Evolutionary conservation across 2,329 filamentous ascomycete genomes (phyloP).

Genomic region (Neurospora crassa): DNA sequence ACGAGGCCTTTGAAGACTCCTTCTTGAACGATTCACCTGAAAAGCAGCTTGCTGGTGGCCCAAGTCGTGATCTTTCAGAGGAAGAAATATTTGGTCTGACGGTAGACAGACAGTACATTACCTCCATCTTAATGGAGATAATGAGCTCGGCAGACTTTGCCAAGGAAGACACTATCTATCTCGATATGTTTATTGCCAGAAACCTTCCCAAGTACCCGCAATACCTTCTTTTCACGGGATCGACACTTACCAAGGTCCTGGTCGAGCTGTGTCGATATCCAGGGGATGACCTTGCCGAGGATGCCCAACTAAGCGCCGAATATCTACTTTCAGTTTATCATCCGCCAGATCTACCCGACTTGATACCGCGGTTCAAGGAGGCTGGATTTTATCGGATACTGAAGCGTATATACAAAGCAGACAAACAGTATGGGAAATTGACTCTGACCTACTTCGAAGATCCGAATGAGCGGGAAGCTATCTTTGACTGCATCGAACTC

Average conservation of each 20-base stretch:
- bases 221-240: slow-evolving; percentile 83
- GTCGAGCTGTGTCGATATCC: slow-evolving; percentile 79
- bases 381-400: slow-evolving; percentile 86
- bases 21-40: slow-evolving; percentile 79
- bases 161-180: slow-evolving; percentile 76
- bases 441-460: slow-evolving; percentile 81
- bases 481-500: slow-evolving; percentile 73
- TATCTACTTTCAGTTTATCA: slow-evolving; percentile 92
- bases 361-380: slow-evolving; percentile 69
- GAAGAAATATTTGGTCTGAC: slow-evolving; percentile 59
- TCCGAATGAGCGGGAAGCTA: slow-evolving; percentile 58
- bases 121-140: slow-evolving; percentile 82
- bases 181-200: slow-evolving; percentile 97
- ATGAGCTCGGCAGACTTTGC: slow-evolving; percentile 74
- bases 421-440: slow-evolving; percentile 71
- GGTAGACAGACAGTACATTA: slow-evolving; percentile 84
- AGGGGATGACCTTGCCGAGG: slow-evolving; percentile 69
- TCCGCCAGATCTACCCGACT: slow-evolving; percentile 65
- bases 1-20: slow-evolving; percentile 92
- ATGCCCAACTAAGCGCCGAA: slow-evolving; percentile 94
- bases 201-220: slow-evolving; percentile 96
- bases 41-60: slow-evolving; percentile 44
- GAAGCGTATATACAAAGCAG: slow-evolving; percentile 75
- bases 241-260: slow-evolving; percentile 71
- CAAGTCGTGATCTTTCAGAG: slow-evolving; percentile 45